Evolutionary conservation across 768 basidiomycete species (phyloP).

Genomic region (Chlorophyllum brunneum): DNA sequence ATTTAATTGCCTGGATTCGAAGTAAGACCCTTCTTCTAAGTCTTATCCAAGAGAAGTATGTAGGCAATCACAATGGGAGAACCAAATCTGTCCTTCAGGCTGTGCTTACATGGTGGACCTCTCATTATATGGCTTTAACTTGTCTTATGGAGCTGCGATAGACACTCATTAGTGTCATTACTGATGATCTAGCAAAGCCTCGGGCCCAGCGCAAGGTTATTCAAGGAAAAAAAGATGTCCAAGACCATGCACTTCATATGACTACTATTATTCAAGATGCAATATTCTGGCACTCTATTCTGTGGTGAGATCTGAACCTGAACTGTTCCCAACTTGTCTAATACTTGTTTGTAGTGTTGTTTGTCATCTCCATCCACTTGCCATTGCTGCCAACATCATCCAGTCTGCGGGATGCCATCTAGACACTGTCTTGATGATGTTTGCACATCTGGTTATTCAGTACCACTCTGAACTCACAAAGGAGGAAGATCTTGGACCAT

Average conservation of each 20-base stretch:
- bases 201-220: conserved; percentile 9
- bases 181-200: conserved; percentile 8
- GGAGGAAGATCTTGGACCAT: too few species aligned
- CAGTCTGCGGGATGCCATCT: conserved; percentile 26
- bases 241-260: too few species aligned
- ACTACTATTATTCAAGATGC: too few species aligned
- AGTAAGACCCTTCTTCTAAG: conserved; percentile 27
- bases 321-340: too few species aligned
- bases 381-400: conserved; percentile 31
- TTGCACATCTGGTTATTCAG: conserved; percentile 27
- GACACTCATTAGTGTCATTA: conserved; percentile 1
- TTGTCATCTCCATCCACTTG: conserved; percentile 30
- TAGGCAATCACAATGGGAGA: not conserved
- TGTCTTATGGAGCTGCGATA: conserved; percentile 21
- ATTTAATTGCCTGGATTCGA: conserved; percentile 29
- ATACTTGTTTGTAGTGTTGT: not conserved
- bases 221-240: conserved; percentile 2
- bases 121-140: conserved; percentile 24
- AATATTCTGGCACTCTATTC: too few species aligned
- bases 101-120: conserved; percentile 32
- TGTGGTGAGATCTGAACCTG: too few species aligned
- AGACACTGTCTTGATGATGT: conserved; percentile 29
- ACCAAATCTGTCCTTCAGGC: conserved; percentile 22
- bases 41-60: conserved; percentile 4
- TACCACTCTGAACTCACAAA: too few species aligned